A percentile compares a stretch with the other conserved stretches of the same genome.
Evolutionary conservation across 106 monocot species (phyloP).

Genomic region (Phalaenopsis aphrodite): DNA sequence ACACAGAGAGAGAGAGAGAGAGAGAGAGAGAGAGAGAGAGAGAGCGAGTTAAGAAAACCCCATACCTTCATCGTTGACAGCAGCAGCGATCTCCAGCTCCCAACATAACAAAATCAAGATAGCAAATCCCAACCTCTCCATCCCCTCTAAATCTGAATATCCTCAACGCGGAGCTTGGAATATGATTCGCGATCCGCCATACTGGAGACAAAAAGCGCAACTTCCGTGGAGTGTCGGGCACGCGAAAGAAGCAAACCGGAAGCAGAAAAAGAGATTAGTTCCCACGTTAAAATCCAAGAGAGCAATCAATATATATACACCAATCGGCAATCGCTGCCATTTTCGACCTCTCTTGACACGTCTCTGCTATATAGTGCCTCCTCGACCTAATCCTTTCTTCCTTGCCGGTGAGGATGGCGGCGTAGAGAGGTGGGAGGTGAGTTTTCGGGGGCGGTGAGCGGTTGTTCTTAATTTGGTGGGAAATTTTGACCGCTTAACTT

Average conservation of each 20-base stretch:
- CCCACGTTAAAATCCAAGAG: background rate
- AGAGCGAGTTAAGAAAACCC: background rate
- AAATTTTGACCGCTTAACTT: background rate
- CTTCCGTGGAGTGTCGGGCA: conserved; percentile 5
- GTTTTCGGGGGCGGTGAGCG: conserved; percentile 1
- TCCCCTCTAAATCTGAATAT: background rate
- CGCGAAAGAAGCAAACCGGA: background rate
- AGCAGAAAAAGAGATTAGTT: background rate
- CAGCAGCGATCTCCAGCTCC: conserved; percentile 11
- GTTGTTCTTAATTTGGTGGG: conserved; percentile 6
- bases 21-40: conserved; percentile 1
- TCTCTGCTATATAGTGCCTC: background rate
- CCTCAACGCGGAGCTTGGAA: background rate
- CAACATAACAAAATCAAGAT: conserved; percentile 1
- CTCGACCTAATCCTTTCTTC: background rate
- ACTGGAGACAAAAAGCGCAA: background rate
- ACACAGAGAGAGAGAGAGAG: background rate
- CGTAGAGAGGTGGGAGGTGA: background rate
- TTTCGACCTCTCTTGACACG: background rate
- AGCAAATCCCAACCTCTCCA: background rate
- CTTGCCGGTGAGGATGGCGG: background rate
- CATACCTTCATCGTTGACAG: conserved; percentile 24
- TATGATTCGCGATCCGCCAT: background rate
- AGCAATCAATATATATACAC: background rate
- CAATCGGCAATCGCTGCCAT: background rate